Evolutionary conservation across 2,329 filamentous ascomycete genomes (phyloP).

Genomic region (Monosporascus sp.): DNA sequence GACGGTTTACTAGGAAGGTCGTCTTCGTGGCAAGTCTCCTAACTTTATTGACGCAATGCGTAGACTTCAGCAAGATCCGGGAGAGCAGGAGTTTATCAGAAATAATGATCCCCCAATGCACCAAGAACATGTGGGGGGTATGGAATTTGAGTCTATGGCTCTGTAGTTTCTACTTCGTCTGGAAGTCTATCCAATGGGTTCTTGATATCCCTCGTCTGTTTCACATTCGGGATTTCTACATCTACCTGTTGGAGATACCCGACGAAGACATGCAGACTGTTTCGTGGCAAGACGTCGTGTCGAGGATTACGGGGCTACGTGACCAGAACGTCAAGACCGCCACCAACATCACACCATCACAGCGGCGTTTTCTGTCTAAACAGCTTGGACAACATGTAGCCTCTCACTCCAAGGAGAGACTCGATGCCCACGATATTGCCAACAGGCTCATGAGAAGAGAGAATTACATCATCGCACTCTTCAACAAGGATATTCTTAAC

Average conservation of each 20-base stretch:
- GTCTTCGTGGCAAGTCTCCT: constrained; percentile 77
- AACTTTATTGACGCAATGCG: constrained; percentile 78
- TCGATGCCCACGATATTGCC: constrained; percentile 95
- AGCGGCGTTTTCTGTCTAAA: constrained; percentile 40
- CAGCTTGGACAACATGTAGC: constrained; percentile 62
- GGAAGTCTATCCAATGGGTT: constrained; percentile 68
- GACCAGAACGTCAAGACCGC: constrained; percentile 82
- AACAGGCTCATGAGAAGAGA: constrained; percentile 95
- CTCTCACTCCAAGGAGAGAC: constrained; percentile 84
- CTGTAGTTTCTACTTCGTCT: constrained; percentile 80
- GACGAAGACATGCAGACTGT: constrained; percentile 86
- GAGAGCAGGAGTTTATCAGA: constrained; percentile 53
- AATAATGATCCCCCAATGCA: constrained; percentile 67
- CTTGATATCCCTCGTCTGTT: constrained; percentile 67
- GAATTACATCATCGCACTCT: constrained; percentile 93
- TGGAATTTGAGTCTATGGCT: constrained; percentile 80
- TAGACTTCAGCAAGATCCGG: constrained; percentile 72
- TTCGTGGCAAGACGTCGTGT: constrained; percentile 88
- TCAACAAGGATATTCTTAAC: constrained; percentile 94
- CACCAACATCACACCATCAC: constrained; percentile 44
- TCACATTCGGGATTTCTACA: constrained; percentile 80
- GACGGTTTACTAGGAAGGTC: constrained; percentile 53
- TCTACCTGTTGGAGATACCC: constrained; percentile 74
- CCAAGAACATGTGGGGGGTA: constrained; percentile 64
- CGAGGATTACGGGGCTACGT: constrained; percentile 74